Percentiles rank a stretch among this genome's conserved stretches.
phyloP scores from a whole-genome alignment of 768 basidiomycete species.

The Brasilioporus rufonigricans region DNA sequence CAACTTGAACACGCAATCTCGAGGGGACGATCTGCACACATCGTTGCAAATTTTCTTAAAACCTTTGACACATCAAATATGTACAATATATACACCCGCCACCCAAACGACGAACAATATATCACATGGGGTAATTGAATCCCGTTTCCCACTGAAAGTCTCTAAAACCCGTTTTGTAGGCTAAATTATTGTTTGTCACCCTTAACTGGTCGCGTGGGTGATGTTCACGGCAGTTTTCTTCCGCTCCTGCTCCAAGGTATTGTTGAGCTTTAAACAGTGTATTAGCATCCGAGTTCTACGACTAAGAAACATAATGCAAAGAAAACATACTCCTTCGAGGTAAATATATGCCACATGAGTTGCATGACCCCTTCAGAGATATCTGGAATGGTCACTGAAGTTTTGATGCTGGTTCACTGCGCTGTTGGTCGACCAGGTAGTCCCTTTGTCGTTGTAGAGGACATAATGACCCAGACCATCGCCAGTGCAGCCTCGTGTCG shows the following conservation, averaged over 20 bases:
- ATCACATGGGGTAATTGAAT: background rate
- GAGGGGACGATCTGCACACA: background rate
- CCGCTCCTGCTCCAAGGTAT: background rate
- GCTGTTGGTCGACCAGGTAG: background rate
- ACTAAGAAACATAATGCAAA: background rate
- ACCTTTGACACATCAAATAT: background rate
- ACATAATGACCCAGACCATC: background rate
- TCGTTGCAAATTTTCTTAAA: background rate
- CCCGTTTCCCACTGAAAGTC: background rate
- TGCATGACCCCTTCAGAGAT: background rate
- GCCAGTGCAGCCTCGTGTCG: background rate
- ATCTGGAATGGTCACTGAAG: conserved; percentile 1
- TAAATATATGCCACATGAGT: conserved; percentile 1
- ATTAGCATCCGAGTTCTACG: background rate
- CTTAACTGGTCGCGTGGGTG: background rate
- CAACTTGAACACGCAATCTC: background rate
- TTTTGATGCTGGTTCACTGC: background rate
- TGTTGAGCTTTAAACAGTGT: background rate
- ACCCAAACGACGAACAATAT: too few relatives aligned
- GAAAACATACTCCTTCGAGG: conserved; percentile 3
- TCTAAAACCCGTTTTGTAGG: background rate
- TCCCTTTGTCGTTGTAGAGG: background rate
- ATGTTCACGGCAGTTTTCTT: background rate
- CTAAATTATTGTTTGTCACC: too few relatives aligned
- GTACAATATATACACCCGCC: background rate